Conservation (phyloP, 805 yeast genomes). For the Sugiyamaella lignohabitans region DNA sequence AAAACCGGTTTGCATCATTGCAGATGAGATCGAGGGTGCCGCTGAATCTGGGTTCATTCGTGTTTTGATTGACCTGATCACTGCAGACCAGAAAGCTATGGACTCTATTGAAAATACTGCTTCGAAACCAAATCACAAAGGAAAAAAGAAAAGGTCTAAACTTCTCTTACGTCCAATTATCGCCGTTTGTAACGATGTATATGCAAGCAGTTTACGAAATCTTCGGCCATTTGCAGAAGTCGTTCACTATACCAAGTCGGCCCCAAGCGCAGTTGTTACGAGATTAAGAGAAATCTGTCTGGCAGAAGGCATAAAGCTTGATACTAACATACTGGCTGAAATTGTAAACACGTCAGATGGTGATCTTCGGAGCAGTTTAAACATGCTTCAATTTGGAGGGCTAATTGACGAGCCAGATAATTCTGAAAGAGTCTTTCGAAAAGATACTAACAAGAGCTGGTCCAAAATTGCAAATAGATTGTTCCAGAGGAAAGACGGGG, state of each 20-base stretch:
- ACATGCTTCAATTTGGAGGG: slow-evolving; percentile 64
- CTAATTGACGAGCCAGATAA: slow-evolving; percentile 37
- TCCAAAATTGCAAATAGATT: slow-evolving; percentile 53
- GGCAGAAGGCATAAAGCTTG: slow-evolving; percentile 46
- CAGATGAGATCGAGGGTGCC: slow-evolving; percentile 87
- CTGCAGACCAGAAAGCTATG: slow-evolving; percentile 51
- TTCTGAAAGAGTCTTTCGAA: slow-evolving; percentile 23
- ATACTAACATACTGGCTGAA: slow-evolving; percentile 50
- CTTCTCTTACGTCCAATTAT: slow-evolving; percentile 76
- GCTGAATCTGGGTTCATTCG: slow-evolving; percentile 53
- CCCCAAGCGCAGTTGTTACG: slow-evolving; percentile 40
- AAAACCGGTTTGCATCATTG: slow-evolving; percentile 72
- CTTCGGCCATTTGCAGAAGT: slow-evolving; percentile 70
- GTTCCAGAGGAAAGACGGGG: slow-evolving; percentile 47
- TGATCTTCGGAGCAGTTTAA: slow-evolving; percentile 81
- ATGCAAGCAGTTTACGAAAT: slow-evolving; percentile 65
- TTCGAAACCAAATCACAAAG: slow-evolving; percentile 10
- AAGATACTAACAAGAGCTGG: slow-evolving; percentile 66
- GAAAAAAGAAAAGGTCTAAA: slow-evolving; percentile 32
- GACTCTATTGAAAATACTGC: slow-evolving; percentile 16
- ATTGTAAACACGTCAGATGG: slow-evolving; percentile 67
- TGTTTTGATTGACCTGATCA: slow-evolving; percentile 49
- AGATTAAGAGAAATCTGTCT: slow-evolving; percentile 48
- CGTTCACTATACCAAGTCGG: slow-evolving; percentile 56
- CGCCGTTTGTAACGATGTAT: slow-evolving; percentile 85